Percentiles rank a stretch among this genome's conserved stretches.
These are phyloP conservation scores for Yamadazyma sp. DNA, from an alignment of 1,139 yeast species.

Conservation along the genomic window DNA sequence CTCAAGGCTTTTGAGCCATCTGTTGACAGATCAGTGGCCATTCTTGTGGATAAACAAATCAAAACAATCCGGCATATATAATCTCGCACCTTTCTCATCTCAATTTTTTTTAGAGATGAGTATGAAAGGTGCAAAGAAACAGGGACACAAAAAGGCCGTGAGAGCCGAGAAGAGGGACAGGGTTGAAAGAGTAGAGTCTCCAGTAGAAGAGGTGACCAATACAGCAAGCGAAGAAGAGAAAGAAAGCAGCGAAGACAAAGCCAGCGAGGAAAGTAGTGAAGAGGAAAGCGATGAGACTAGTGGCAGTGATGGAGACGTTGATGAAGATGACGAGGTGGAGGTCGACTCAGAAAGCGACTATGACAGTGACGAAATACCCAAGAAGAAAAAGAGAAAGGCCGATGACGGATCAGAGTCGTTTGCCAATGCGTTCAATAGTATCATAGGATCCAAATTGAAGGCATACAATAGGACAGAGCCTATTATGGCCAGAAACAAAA, in stretches of 20 bases:
- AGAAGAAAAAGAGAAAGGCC: constrained; percentile 53
- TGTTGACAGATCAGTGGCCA: background rate
- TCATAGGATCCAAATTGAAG: constrained; percentile 80
- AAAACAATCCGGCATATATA: constrained; percentile 1
- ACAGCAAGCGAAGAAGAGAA: no score
- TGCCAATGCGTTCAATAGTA: constrained; percentile 80
- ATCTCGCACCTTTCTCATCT: constrained; percentile 3
- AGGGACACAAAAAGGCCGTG: constrained; percentile 7
- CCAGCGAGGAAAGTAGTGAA: background rate
- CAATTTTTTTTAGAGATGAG: constrained; percentile 2
- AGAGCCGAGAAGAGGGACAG: constrained; percentile 1
- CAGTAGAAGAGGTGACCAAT: background rate
- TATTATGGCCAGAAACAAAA: constrained; percentile 76
- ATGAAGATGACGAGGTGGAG: constrained; percentile 6
- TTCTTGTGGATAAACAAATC: constrained; percentile 3
- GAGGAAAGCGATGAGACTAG: background rate
- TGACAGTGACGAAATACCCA: constrained; percentile 32
- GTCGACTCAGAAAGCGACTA: constrained; percentile 11
- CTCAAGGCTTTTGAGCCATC: constrained; percentile 2
- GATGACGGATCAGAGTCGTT: constrained; percentile 75
- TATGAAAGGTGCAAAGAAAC: constrained; percentile 3
- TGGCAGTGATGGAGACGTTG: background rate
- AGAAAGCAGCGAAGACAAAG: background rate
- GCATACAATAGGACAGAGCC: constrained; percentile 90
- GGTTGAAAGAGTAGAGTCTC: background rate